phyloP scores from a whole-genome alignment of 495 filamentous ascomycete species.

The Aspergillus sparsus region DNA sequence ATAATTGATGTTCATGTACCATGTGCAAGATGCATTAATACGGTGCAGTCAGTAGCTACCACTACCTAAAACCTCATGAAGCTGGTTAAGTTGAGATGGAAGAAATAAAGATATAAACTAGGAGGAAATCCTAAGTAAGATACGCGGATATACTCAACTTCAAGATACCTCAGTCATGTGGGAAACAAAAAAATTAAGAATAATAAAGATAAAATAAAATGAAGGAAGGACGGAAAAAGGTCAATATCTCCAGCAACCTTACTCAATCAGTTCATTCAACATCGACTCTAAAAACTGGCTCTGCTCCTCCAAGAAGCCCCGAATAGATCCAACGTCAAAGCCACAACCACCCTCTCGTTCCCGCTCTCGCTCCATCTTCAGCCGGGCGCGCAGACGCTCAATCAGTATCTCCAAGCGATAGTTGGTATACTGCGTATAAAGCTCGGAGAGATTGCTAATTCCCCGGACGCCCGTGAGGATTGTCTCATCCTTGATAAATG shows the following conservation, averaged over 20 bases:
- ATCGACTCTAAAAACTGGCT: conserved; percentile 51
- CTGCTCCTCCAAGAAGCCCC: conserved; percentile 47
- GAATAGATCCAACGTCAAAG: conserved; percentile 39
- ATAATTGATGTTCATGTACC: too few species aligned
- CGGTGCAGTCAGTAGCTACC: too few species aligned
- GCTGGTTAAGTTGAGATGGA: too few species aligned
- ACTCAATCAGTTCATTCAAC: conserved; percentile 16
- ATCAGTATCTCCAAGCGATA: conserved; percentile 72
- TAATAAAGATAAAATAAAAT: too few species aligned
- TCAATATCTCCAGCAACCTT: neutral
- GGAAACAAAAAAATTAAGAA: too few species aligned
- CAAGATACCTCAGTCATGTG: too few species aligned
- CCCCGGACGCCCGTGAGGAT: conserved; percentile 62
- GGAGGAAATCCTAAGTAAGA: too few species aligned
- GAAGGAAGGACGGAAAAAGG: too few species aligned
- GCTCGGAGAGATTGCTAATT: conserved; percentile 61
- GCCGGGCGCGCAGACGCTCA: conserved; percentile 45
- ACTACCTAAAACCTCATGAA: too few species aligned
- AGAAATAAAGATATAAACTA: too few species aligned
- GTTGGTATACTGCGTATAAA: conserved; percentile 66
- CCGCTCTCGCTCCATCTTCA: conserved; percentile 38
- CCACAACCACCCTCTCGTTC: conserved; percentile 8
- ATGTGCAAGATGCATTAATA: too few species aligned
- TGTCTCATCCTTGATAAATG: conserved; percentile 61
- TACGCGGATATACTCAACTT: too few species aligned